Conservation (phyloP, 768 basidiomycete species). For the Mycena filopes region DNA sequence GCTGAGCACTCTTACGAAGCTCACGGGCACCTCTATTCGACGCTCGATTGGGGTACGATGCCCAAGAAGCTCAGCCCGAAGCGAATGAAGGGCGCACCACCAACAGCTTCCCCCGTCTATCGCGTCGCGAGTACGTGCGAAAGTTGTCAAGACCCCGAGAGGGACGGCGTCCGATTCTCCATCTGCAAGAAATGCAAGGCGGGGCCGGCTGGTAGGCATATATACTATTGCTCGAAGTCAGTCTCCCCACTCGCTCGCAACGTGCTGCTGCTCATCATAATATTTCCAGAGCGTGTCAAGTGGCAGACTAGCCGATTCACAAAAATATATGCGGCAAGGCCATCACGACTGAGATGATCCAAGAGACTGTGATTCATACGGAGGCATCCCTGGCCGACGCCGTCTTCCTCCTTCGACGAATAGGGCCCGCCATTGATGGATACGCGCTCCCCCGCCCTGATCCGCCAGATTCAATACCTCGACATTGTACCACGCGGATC, state of each 20-base stretch:
- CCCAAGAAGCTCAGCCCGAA: neutral
- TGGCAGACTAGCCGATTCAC: slow-evolving; percentile 9
- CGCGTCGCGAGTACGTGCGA: slow-evolving; percentile 3
- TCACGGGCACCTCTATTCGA: neutral
- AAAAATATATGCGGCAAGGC: slow-evolving; percentile 2
- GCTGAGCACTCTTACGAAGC: neutral
- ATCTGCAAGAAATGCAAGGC: slow-evolving; percentile 9
- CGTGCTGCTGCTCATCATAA: neutral
- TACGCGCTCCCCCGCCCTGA: neutral
- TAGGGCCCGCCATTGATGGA: neutral
- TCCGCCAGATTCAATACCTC: too few species aligned
- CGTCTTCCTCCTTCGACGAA: neutral
- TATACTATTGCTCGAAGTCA: slow-evolving; percentile 6
- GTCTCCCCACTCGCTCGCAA: neutral
- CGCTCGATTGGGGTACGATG: slow-evolving; percentile 10
- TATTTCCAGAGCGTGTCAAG: slow-evolving; percentile 1
- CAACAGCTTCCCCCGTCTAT: slow-evolving; percentile 5
- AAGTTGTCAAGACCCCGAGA: slow-evolving; percentile 1
- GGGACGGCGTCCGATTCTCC: neutral
- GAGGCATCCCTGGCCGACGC: too few species aligned
- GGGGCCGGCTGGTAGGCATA: neutral
- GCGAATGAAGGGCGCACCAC: neutral
- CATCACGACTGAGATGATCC: neutral
- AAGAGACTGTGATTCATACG: neutral
- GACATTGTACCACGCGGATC: too few species aligned